phyloP scores from a whole-genome alignment of 768 basidiomycete genomes.

The Suillus weaverae region DNA sequence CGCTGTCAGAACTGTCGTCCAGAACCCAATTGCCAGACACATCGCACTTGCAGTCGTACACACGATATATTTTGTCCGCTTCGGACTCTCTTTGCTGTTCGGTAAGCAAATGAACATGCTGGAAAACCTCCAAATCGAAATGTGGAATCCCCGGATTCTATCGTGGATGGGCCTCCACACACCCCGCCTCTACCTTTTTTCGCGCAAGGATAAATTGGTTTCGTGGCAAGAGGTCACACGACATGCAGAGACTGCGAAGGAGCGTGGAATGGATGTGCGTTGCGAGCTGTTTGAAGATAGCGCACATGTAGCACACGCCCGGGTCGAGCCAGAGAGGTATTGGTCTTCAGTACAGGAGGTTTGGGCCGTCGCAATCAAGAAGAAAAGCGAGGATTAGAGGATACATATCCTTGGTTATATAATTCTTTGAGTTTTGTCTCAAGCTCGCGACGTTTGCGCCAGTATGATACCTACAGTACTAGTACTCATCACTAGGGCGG shows the following conservation, averaged over 20 bases:
- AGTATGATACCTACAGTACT: neutral
- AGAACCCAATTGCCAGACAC: constrained; percentile 20
- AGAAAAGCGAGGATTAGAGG: neutral
- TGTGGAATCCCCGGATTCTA: constrained; percentile 26
- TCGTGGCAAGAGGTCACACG: constrained; percentile 26
- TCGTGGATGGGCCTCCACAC: constrained; percentile 32
- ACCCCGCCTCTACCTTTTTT: constrained; percentile 38
- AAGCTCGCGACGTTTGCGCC: neutral
- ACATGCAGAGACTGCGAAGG: constrained; percentile 26
- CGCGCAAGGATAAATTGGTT: constrained; percentile 31
- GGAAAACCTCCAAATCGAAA: constrained; percentile 9
- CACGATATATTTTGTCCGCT: constrained; percentile 11
- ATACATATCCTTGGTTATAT: neutral
- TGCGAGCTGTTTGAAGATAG: constrained; percentile 34
- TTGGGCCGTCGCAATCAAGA: constrained; percentile 18
- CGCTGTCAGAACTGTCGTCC: constrained; percentile 22
- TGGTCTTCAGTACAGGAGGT: constrained; percentile 24
- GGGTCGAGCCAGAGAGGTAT: constrained; percentile 26
- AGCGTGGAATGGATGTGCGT: constrained; percentile 24
- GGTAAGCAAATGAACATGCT: constrained; percentile 16
- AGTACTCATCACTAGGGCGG: too few species aligned
- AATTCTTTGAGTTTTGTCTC: neutral
- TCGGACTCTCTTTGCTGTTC: constrained; percentile 14
- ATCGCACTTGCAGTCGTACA: constrained; percentile 16
- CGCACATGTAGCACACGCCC: constrained; percentile 36